Evolutionary conservation across 257 asterid species (phyloP), one percentile per base, ranked within the genome.

Genomic region (Cordia subcordata): DNA sequence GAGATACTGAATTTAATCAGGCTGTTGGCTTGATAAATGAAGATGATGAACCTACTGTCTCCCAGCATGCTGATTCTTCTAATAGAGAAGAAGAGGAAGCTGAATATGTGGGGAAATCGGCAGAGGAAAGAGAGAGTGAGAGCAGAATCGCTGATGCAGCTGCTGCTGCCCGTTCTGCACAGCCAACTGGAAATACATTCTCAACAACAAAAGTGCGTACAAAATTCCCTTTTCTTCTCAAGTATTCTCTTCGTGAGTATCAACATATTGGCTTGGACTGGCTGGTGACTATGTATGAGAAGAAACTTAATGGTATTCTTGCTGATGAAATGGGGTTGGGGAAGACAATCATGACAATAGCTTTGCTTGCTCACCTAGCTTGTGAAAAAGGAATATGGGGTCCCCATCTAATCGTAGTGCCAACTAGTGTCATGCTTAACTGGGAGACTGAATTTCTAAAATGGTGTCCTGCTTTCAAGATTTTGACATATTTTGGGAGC

Each of bases 291-390:
- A 86, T 93, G 97, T 93, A 93, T 63, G 99, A 93, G 88, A 85
- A 93, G 83, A 89, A 95, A 71, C 94, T 93, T 49, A 93, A 93
- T 67, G 99, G 99, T 62, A 93, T 93, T 73, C 88, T 93, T 72
- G 99, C 99, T 62, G 99, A 93, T 79, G 99, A 93, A 83, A 93
- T 93, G 99, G 97, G 99, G 27, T 72, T 93, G 85, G 99, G 99
- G 62, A 93, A 93, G 89, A 93, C 99, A 60, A 93, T 93, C 53
- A 93, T 93, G 99, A 93, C 99, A 53, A 93, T 93, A 65, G 88
- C 99, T 33, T 81, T 93, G 68, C 99, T 93, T 73, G 97, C 97
- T 72, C 99, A 93, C 72, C 76, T 93, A 50, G 99, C 99, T 61
- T 78, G 87, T 67, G 97, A 93, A 66, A 93, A 85, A 67, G 99